Base-by-base conservation (phyloP, 805 yeast genomes). In the Kodamaea laetipori region DNA sequence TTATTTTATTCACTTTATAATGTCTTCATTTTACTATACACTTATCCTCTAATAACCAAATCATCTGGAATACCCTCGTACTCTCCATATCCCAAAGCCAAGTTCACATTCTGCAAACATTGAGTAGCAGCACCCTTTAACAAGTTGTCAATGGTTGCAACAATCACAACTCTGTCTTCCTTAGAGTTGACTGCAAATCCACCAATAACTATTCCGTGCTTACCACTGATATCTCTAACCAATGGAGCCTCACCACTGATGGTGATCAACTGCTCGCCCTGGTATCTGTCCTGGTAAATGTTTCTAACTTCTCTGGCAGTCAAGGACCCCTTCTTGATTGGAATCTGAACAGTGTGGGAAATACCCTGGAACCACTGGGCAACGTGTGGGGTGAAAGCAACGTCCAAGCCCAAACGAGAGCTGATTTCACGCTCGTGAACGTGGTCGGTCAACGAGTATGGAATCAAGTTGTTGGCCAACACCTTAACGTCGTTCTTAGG, bases 341-440 rank as follows among this genome's bases (percentile, higher is more conserved):
- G 99, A 47, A 94, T 86, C 32, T 89, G 82, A 43, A 94, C 84
- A 15, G 99, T 92, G 58, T 86, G 86, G 1, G 96, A 77, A 54
- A 94, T 94, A 55, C 99, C 99, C 70, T 95, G 98, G 81, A 94
- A 94, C 99, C 99, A 94, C 64, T 86, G 95, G 2, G 97, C 99
- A 47, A 94, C 99, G 60, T 94, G 99, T 15, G 99, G 99, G 51
- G 86, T 81, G 65, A 94, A 94, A 3, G 96, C 92, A 39, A 94
- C 89, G 25, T 80, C 78, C 33, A 71, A 67, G 2, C 95, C 95
- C 48, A 94, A 73, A 53, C 85, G 90, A 11, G 76, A 60, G 32
- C 96, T 86, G 48, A 95, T 85, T 69, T 94, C 99, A 50, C 84
- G 80, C 74, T 94, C 99, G 64, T 94, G 99, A 47, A 94, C 85